Evolutionary conservation across 1,284 basidiomycete species (phyloP).

Genomic region (Malassezia japonica): DNA sequence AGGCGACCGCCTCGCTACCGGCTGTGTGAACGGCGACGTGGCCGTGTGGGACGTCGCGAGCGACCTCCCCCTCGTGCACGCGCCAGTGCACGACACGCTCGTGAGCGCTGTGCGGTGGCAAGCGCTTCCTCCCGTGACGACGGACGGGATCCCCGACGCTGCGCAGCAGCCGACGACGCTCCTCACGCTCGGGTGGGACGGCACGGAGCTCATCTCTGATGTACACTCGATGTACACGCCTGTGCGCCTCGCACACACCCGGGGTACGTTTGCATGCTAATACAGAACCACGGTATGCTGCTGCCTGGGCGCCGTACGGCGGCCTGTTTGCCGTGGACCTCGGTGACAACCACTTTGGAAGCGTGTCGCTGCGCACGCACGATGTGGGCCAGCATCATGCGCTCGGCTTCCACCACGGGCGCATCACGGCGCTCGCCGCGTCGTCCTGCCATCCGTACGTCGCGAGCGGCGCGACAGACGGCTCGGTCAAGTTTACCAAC

Average conservation of each 20-base stretch:
- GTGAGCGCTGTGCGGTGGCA: constrained; percentile 15
- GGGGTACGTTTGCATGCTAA: background rate
- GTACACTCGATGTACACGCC: constrained; percentile 1
- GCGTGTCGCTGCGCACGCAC: constrained; percentile 9
- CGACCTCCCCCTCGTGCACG: background rate
- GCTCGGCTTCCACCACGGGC: constrained; percentile 15
- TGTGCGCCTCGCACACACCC: constrained; percentile 3
- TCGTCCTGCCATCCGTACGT: constrained; percentile 11
- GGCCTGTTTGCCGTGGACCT: constrained; percentile 10
- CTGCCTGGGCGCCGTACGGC: constrained; percentile 9
- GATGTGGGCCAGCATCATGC: constrained; percentile 12
- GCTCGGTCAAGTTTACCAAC: constrained; percentile 14
- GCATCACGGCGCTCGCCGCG: constrained; percentile 5
- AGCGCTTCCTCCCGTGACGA: constrained; percentile 4
- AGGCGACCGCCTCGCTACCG: background rate
- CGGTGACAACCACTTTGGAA: constrained; percentile 14
- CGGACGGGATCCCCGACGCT: background rate
- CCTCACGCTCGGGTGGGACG: constrained; percentile 12
- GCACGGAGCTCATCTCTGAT: constrained; percentile 6
- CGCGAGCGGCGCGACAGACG: constrained; percentile 14
- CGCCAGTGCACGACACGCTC: constrained; percentile 12
- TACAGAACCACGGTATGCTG: constrained; percentile 15
- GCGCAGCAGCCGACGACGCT: constrained; percentile 6
- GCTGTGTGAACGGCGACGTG: background rate
- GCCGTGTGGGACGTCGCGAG: constrained; percentile 7